Conservation (phyloP, 148 eudicot species). For the Camellia japonica region DNA sequence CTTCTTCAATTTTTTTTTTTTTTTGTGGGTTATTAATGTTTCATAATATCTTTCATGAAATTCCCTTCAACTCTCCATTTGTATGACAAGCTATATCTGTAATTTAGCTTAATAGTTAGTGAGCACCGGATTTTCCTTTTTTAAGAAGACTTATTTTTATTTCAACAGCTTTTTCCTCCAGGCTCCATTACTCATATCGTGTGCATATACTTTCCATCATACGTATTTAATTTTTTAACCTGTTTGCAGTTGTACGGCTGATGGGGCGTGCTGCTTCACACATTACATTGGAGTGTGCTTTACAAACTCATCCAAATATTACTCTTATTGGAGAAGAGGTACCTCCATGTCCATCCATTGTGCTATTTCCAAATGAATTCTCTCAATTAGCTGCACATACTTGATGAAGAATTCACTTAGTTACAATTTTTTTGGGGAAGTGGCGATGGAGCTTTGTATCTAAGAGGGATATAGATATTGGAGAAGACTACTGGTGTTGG, state of each 20-base stretch:
- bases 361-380: not conserved
- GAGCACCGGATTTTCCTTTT: not conserved
- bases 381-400: not conserved
- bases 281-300: conserved; percentile 95
- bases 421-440: too few relatives aligned
- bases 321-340: conserved; percentile 99
- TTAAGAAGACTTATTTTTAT: not conserved
- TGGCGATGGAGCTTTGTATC: too few relatives aligned
- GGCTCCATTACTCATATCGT: not conserved
- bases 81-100: not conserved
- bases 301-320: conserved; percentile 96
- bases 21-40: not conserved
- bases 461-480: too few relatives aligned
- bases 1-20: too few relatives aligned
- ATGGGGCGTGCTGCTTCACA: conserved; percentile 99
- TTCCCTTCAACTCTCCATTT: not conserved
- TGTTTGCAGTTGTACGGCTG: conserved; percentile 75
- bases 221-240: not conserved
- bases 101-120: not conserved
- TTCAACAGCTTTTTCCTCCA: not conserved
- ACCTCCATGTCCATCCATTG: not conserved
- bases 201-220: conserved; percentile 6
- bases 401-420: too few relatives aligned
- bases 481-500: too few relatives aligned
- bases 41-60: not conserved